A percentile compares a stretch with the other conserved stretches of the same genome.
phyloP scores from a whole-genome alignment of 306 rosid species.

The Ormosia emarginata region DNA sequence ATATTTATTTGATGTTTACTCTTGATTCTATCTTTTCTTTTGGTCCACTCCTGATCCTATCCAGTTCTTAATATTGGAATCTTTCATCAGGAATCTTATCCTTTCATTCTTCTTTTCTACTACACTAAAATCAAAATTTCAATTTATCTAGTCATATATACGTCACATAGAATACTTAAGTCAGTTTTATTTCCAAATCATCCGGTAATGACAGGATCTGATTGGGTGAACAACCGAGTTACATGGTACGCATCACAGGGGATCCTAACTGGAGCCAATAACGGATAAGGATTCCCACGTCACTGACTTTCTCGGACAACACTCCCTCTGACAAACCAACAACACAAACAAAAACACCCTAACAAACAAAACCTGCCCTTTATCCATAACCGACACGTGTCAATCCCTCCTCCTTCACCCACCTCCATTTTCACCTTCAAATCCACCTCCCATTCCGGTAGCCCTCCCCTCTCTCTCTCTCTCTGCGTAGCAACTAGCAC shows the following conservation, averaged over 20 bases:
- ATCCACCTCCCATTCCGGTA: conserved; percentile 37
- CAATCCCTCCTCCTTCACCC: not conserved
- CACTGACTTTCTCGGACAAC: conserved; percentile 33
- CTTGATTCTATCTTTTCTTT: too few relatives aligned
- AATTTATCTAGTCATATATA: too few relatives aligned
- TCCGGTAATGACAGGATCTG: too few relatives aligned
- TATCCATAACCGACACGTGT: conserved; percentile 44
- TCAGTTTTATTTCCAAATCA: too few relatives aligned
- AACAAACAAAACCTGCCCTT: not conserved
- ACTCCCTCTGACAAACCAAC: conserved; percentile 18
- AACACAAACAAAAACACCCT: not conserved
- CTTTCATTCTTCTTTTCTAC: too few relatives aligned
- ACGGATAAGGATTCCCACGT: conserved; percentile 62
- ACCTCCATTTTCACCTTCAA: not conserved
- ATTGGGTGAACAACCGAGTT: not conserved
- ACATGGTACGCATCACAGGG: conserved; percentile 24
- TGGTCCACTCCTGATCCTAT: too few relatives aligned
- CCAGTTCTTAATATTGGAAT: too few relatives aligned
- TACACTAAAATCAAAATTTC: too few relatives aligned
- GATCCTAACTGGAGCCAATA: not conserved
- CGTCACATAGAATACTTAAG: too few relatives aligned
- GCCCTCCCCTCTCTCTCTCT: not conserved
- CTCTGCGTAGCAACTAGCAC: not conserved
- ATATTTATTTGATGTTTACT: too few relatives aligned
- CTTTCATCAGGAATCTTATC: too few relatives aligned